A percentile compares a stretch with the other conserved stretches of the same genome.
phyloP scores from a whole-genome alignment of 78 protist genomes.

The Dictyostelium brefeldianum region DNA sequence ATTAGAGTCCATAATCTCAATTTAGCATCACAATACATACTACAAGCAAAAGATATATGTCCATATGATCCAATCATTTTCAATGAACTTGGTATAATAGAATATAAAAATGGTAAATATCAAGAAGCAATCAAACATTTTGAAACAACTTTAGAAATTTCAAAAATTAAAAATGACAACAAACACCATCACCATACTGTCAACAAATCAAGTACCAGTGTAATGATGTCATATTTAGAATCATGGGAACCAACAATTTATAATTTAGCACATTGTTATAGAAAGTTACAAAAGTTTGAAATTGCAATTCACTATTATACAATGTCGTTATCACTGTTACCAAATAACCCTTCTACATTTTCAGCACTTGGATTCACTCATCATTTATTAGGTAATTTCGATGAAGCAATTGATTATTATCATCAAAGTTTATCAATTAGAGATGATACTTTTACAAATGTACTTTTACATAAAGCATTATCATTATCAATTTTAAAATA shows the following conservation, averaged over 20 bases:
- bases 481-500: constrained; percentile 49
- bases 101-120: constrained; percentile 27
- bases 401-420: constrained; percentile 75
- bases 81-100: constrained; percentile 81
- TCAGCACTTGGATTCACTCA: constrained; percentile 62
- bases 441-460: constrained; percentile 70
- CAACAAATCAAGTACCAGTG: background rate
- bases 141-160: constrained; percentile 31
- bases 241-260: constrained; percentile 73
- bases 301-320: constrained; percentile 51
- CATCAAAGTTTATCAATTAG: constrained; percentile 65
- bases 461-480: constrained; percentile 56
- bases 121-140: constrained; percentile 39
- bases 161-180: background rate
- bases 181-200: background rate
- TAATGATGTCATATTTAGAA: background rate
- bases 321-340: constrained; percentile 17
- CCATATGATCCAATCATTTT: constrained; percentile 69
- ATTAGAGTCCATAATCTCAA: constrained; percentile 68
- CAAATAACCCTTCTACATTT: constrained; percentile 46
- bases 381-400: constrained; percentile 68
- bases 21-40: constrained; percentile 65
- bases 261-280: constrained; percentile 76
- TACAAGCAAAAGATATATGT: constrained; percentile 65
- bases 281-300: constrained; percentile 36